Percentiles rank a stretch among this genome's conserved stretches.
phyloP scores from a whole-genome alignment of 768 basidiomycete species.

The Xerocomellus amylosporus region DNA sequence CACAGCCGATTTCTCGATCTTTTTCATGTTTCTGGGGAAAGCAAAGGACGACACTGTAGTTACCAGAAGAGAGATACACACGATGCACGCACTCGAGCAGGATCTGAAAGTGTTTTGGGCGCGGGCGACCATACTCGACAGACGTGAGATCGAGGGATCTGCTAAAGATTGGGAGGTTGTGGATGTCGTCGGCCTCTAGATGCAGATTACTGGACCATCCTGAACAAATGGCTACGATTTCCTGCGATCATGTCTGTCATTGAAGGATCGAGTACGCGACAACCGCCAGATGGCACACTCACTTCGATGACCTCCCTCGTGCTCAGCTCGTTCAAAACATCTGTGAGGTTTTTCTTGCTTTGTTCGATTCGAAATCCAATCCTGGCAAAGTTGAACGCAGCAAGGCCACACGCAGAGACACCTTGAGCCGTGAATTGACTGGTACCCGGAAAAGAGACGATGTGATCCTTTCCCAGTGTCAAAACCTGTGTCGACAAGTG shows the following conservation, averaged over 20 bases:
- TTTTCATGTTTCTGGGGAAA: slow-evolving; percentile 24
- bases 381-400: slow-evolving; percentile 62
- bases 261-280: background rate
- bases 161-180: slow-evolving; percentile 47
- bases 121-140: slow-evolving; percentile 39
- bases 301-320: slow-evolving; percentile 28
- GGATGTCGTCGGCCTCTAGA: slow-evolving; percentile 57
- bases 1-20: slow-evolving; percentile 29
- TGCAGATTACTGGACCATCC: slow-evolving; percentile 52
- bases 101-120: slow-evolving; percentile 36
- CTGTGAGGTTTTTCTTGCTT: background rate
- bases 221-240: slow-evolving; percentile 54
- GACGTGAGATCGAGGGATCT: slow-evolving; percentile 35
- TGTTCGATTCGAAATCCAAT: slow-evolving; percentile 39
- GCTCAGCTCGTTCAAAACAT: slow-evolving; percentile 22
- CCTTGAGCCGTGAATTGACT: slow-evolving; percentile 53
- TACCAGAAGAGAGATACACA: background rate
- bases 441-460: slow-evolving; percentile 48
- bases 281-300: background rate
- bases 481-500: slow-evolving; percentile 17
- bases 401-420: slow-evolving; percentile 61
- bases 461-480: slow-evolving; percentile 31
- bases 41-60: background rate
- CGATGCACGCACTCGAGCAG: slow-evolving; percentile 25
- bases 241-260: slow-evolving; percentile 35